Evolutionary conservation across 2,329 filamentous ascomycete genomes (phyloP), one percentile per base, ranked within the genome.

Genomic region (Alternaria ethzedia): DNA sequence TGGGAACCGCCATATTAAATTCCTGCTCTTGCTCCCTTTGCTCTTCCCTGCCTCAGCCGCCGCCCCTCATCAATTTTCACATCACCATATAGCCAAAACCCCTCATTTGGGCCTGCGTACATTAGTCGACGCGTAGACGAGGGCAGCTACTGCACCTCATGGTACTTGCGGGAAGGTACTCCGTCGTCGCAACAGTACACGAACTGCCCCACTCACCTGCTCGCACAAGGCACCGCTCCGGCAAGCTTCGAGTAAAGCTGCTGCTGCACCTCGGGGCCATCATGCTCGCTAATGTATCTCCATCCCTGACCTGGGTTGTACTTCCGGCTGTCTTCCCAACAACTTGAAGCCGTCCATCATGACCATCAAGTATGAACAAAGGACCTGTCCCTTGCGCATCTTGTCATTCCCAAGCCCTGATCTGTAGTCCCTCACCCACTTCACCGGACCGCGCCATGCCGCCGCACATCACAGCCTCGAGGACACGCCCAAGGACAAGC

Each of bases 21-120:
- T 20, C 30, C 30, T n/a, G 12, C 8, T 41, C 20, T n/a, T 25
- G 20, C 20, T 32, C 12, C 20, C 49, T 41, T 12, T 36, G 49
- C 28, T 47, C 12, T n/a, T 44, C 41, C 46, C 26, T 43, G 36
- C 51, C 43, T 28, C 52, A 30, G 28, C n/a, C 23, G 56, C 57
- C 44, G 50, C 36, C 49, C 50, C 56, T 63, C 60, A 50, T 59
- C 20, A 55, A 59, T 54, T 57, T 63, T 55, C 56, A 59, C 25
- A 59, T 45, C 36, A 41, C 46, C 21, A 60, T 45, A 52, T 57
- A 20, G 25, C 32, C 21, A 45, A 54, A 62, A 54, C 62, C 62
- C 66, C 64, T 65, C 63, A 64, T 66, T 72, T 65, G 68, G 69
- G 71, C 69, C 65, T 68, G 71, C 73, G 63, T 71, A 70, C 70